Percentiles rank a stretch among this genome's conserved stretches.
Conservation (phyloP, 1,284 basidiomycete species). For the Pseudozyma sp. region DNA sequence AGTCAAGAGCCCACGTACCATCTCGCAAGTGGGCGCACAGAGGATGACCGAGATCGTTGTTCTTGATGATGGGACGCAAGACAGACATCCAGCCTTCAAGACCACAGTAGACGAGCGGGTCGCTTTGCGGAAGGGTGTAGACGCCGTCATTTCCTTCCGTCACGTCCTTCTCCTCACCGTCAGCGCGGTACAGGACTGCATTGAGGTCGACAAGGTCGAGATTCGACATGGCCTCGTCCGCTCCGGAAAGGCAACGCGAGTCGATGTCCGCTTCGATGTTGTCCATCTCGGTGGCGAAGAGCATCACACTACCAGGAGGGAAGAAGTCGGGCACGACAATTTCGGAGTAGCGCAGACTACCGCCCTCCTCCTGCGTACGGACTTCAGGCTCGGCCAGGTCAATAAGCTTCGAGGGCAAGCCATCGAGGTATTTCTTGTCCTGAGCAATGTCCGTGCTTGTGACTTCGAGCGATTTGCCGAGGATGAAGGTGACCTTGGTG, state of each 20-base stretch:
- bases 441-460: conserved; percentile 21
- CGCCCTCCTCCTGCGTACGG: conserved; percentile 29
- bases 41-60: conserved; percentile 63
- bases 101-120: conserved; percentile 59
- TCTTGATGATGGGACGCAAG: conserved; percentile 47
- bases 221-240: conserved; percentile 53
- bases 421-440: conserved; percentile 49
- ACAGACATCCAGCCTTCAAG: conserved; percentile 62
- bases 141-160: conserved; percentile 58
- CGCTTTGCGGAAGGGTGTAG: conserved; percentile 51
- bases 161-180: conserved; percentile 63
- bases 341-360: conserved; percentile 50
- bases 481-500: conserved; percentile 53
- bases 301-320: conserved; percentile 64
- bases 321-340: conserved; percentile 60
- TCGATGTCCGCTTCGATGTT: conserved; percentile 54
- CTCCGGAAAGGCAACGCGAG: conserved; percentile 48
- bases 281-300: conserved; percentile 60
- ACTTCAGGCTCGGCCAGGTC: conserved; percentile 54
- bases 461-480: conserved; percentile 60
- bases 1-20: conserved; percentile 64
- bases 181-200: conserved; percentile 61
- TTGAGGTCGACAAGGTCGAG: conserved; percentile 62
- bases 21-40: conserved; percentile 61
- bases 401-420: conserved; percentile 54